phyloP scores from a whole-genome alignment of 176 grass and related monocot genomes.

The Leersia perrieri region DNA sequence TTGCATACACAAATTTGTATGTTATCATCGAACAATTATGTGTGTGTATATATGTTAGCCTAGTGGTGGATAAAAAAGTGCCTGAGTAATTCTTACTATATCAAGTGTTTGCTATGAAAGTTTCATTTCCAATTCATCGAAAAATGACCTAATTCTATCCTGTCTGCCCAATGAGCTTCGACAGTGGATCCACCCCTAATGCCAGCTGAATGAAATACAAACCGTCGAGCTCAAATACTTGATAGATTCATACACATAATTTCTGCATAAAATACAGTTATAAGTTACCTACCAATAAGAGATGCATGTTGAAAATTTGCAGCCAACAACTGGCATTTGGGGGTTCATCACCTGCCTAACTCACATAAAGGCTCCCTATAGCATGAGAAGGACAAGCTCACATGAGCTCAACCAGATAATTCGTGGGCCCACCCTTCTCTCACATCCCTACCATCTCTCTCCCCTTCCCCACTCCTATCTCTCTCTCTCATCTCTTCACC shows the following conservation, averaged over 20 bases:
- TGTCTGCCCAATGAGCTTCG: no score
- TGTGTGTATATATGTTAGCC: background rate
- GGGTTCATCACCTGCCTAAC: slow-evolving; percentile 52
- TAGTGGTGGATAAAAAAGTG: no score
- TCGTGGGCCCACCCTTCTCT: slow-evolving; percentile 26
- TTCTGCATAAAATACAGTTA: background rate
- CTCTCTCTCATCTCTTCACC: background rate
- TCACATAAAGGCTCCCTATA: slow-evolving; percentile 38
- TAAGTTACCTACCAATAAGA: slow-evolving; percentile 1
- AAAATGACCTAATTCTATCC: no score
- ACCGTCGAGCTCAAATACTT: background rate
- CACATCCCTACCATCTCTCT: background rate
- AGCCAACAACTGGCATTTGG: slow-evolving; percentile 47
- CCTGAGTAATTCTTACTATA: no score
- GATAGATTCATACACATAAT: background rate
- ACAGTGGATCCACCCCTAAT: no score
- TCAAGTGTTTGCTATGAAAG: no score
- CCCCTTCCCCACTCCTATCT: background rate
- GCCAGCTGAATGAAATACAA: background rate
- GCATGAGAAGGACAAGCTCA: slow-evolving; percentile 58
- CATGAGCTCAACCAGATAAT: slow-evolving; percentile 68
- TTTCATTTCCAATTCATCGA: no score
- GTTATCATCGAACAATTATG: background rate
- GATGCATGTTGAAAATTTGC: slow-evolving; percentile 5
- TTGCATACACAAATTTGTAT: background rate